Base-by-base conservation (phyloP, 192 early-diverging fungal genomes). In the Chytriomyces hyalinus region DNA sequence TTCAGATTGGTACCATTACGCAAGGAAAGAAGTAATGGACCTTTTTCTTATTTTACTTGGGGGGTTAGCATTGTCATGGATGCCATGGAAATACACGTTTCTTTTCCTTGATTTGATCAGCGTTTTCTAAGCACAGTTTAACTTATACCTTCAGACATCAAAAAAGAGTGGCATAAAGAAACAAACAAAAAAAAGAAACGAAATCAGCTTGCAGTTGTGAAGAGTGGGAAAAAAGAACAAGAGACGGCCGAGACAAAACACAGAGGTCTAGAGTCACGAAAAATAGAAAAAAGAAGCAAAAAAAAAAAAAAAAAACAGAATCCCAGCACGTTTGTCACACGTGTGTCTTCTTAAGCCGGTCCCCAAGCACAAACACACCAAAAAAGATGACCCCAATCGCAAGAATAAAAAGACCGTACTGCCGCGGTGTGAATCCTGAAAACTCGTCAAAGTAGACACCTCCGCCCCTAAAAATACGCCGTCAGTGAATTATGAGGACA, bases 361-460 rank as follows among this genome's bases (percentile, higher is more conserved):
- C 87, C 2, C 90, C 85, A 64, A 94, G 69, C 20, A 93, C 67
- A 4, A 85, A 87, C 8, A 94, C 92, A 1, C 93, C 93, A 36
- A 88, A 81, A 73, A 94, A 94, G 36, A 94, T 92, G 65, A 92
- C 82, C 17, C 81, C 75, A 11, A 94, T 89, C 1, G 91, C 92
- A 0, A 92, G 48, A 13, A 84, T 84, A 79, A 94, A 94, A 65
- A 92, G 51, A 11, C 84, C 84, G 61, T 92, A 92, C 65, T 92
- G 89, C 7, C 82, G 67, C 0, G 87, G 68, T n/a, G 85, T 90
- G 67, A 93, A 93, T 5, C 80, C 78, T 11, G 77, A 78, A 80
- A 94, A 94, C 76, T 94, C 93, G 75, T 88, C 84, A 82, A 92
- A 94, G 71, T 94, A 94, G 49, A 94, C 84, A 8, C 93, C 93